Conservation (phyloP, 805 yeast genomes). For the Deakozyma indianensis region DNA sequence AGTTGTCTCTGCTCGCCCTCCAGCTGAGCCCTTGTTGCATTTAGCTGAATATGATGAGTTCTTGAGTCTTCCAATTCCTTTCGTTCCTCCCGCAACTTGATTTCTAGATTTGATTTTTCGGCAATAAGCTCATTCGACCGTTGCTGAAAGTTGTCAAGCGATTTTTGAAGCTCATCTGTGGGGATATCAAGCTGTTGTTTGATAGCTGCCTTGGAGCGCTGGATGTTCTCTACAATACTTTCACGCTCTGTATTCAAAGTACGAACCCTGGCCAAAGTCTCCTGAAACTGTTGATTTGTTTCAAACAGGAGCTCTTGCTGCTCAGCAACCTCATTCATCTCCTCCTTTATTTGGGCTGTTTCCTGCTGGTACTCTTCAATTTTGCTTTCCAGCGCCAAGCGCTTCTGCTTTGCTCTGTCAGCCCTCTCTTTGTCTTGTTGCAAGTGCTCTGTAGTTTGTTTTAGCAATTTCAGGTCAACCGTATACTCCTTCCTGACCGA, state of each 20-base stretch:
- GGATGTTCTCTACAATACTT: background rate
- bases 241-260: background rate
- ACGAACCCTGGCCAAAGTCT: background rate
- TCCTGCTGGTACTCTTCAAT: constrained; percentile 34
- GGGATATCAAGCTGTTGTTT: background rate
- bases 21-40: background rate
- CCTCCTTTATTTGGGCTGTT: constrained; percentile 32
- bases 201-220: background rate
- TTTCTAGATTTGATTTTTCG: constrained; percentile 2
- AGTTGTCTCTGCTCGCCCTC: constrained; percentile 5
- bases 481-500: constrained; percentile 62
- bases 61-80: background rate
- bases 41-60: constrained; percentile 6
- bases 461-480: constrained; percentile 57
- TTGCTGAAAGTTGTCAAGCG: constrained; percentile 29
- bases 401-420: constrained; percentile 34
- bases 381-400: constrained; percentile 28
- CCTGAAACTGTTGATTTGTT: constrained; percentile 38
- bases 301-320: constrained; percentile 53
- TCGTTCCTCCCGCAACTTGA: background rate
- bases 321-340: constrained; percentile 38
- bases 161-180: constrained; percentile 10
- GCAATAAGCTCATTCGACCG: constrained; percentile 11
- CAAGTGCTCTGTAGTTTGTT: constrained; percentile 67
- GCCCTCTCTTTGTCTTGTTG: constrained; percentile 64